Conservation (phyloP, 1,284 basidiomycete species). For the Peniophora sp. region DNA sequence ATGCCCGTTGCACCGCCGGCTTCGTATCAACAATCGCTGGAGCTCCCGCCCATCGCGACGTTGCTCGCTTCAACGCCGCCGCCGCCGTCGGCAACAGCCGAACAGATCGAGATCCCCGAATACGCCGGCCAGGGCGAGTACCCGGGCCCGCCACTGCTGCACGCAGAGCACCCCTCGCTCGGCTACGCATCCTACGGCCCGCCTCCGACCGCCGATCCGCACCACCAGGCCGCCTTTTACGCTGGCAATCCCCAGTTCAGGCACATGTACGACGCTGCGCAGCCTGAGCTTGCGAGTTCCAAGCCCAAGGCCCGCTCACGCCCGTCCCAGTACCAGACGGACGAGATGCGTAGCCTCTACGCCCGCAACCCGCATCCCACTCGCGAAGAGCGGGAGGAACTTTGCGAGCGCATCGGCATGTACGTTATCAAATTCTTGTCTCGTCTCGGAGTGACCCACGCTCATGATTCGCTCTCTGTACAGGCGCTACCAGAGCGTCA, state of each 20-base stretch:
- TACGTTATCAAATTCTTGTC: conserved; percentile 29
- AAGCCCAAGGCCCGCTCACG: conserved; percentile 51
- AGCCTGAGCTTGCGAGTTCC: conserved; percentile 29
- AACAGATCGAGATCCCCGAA: conserved; percentile 17
- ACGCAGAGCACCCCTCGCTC: conserved; percentile 1
- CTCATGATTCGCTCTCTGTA: conserved; percentile 17
- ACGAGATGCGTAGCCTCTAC: conserved; percentile 59
- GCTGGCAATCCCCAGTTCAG: conserved; percentile 37
- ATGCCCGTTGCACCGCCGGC: conserved; percentile 1
- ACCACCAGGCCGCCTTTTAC: conserved; percentile 34
- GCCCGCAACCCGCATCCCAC: conserved; percentile 55
- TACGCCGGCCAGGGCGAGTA: conserved; percentile 34
- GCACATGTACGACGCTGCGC: conserved; percentile 28
- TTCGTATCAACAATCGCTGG: conserved; percentile 33
- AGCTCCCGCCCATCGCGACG: conserved; percentile 28
- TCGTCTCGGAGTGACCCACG: conserved; percentile 4
- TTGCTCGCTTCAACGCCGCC: conserved; percentile 23
- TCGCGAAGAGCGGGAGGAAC: conserved; percentile 52
- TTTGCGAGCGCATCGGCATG: conserved; percentile 67
- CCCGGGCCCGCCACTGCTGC: conserved; percentile 7
- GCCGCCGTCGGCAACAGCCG: conserved; percentile 25
- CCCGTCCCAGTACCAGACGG: conserved; percentile 54
- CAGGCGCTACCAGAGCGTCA: conserved; percentile 70
- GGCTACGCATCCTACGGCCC: conserved; percentile 4
- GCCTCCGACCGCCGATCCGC: conserved; percentile 11